Percentiles rank a stretch among this genome's conserved stretches.
Conservation (phyloP, 176 grass and related monocot genomes). For the Cocos nucifera region DNA sequence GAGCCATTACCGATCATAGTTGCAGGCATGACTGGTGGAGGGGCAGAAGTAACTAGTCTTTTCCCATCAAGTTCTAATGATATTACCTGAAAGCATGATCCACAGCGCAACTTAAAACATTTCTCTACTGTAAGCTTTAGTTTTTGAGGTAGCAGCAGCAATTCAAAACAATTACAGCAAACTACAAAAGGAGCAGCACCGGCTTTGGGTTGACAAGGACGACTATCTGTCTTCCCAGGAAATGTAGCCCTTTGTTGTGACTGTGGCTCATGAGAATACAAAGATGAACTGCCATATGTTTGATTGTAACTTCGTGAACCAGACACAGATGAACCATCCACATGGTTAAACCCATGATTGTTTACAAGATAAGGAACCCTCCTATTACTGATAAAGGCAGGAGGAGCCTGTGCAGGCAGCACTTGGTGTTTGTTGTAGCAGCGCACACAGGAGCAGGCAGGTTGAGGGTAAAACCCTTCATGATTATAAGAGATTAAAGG, state of each 20-base stretch:
- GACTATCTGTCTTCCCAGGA: conserved; percentile 46
- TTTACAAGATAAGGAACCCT: conserved; percentile 44
- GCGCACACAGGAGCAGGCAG: conserved; percentile 23
- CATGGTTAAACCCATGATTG: conserved; percentile 33
- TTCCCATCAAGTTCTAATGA: conserved; percentile 30
- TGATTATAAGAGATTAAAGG: conserved; percentile 4
- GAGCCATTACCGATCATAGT: conserved; percentile 33
- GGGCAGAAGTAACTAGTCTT: conserved; percentile 11
- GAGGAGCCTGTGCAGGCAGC: conserved; percentile 34
- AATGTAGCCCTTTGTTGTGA: conserved; percentile 41
- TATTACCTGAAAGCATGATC: conserved; percentile 54
- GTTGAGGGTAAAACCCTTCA: conserved; percentile 28
- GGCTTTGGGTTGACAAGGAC: conserved; percentile 44
- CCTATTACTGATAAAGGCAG: not conserved
- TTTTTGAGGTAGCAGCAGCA: conserved; percentile 60
- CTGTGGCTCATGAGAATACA: conserved; percentile 35
- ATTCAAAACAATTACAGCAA: conserved; percentile 63
- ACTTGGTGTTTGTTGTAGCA: conserved; percentile 27
- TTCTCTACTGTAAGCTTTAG: conserved; percentile 33
- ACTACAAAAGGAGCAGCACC: conserved; percentile 72
- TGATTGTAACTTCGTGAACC: conserved; percentile 41
- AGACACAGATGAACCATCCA: conserved; percentile 40
- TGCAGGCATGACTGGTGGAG: conserved; percentile 13
- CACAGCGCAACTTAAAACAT: conserved; percentile 40
- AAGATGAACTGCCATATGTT: conserved; percentile 36